Conservation (phyloP, 495 filamentous ascomycete genomes). For the Aspergillus biplanus region DNA sequence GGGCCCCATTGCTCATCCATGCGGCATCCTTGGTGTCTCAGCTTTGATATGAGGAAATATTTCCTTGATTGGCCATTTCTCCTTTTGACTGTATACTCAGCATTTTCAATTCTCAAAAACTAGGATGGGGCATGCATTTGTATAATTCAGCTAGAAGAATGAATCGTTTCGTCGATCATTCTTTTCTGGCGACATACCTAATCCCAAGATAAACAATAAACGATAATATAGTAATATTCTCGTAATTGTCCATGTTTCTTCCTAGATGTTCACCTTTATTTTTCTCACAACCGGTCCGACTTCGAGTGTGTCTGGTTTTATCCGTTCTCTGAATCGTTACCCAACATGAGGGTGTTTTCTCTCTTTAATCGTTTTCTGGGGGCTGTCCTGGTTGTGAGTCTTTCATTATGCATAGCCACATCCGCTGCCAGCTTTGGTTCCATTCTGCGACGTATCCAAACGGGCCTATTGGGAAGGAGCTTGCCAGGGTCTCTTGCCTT, state of each 20-base stretch:
- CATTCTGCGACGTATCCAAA: conserved; percentile 7
- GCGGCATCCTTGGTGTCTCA: neutral
- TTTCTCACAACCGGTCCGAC: neutral
- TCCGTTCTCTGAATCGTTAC: neutral
- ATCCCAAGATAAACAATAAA: neutral
- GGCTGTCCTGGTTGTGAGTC: conserved; percentile 9
- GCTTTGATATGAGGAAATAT: neutral
- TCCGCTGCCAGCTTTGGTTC: conserved; percentile 17
- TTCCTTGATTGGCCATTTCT: neutral
- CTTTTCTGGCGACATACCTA: neutral
- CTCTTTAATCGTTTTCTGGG: conserved; percentile 6
- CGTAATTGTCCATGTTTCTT: neutral
- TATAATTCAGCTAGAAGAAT: neutral
- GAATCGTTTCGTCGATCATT: neutral
- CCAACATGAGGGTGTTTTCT: conserved; percentile 16
- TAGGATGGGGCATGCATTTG: neutral
- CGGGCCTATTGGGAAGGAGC: conserved; percentile 19
- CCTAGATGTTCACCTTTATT: neutral
- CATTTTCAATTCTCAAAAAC: neutral
- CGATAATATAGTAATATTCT: neutral
- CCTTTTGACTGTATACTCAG: neutral
- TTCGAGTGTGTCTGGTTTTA: neutral
- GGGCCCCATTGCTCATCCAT: neutral
- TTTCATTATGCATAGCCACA: conserved; percentile 15
- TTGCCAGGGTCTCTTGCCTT: conserved; percentile 26